Evolutionary conservation across 1,284 basidiomycete genomes (phyloP), one percentile per base, ranked within the genome.

Genomic region (Rhodotorula mucilaginosa): DNA sequence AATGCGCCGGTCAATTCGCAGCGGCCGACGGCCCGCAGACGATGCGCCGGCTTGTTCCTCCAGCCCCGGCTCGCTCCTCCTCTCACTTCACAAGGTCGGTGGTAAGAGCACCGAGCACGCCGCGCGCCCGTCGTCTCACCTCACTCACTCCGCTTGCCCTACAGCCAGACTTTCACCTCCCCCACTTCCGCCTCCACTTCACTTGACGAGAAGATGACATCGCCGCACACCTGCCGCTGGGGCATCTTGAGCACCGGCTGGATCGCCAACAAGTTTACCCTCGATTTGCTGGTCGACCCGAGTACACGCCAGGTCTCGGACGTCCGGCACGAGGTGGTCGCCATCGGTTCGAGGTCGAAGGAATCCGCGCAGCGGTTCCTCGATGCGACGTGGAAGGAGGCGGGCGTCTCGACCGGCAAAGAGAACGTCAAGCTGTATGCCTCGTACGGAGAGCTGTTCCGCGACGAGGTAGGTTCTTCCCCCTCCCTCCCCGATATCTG

Each of bases 281-380:
- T 73, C 34, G 84, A 85, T 72, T 76, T 84, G 15, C 71, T 81
- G 46, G 49, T 77, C 65, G 79, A 80, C 63, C 81, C 82, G 0
- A 58, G 78, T 2, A 77, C 78, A 0, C 79, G 83, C 6, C 72
- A 79, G 6, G 81, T 82, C 1, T 68, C 72, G 0, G 83, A 84
- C 72, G 80, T 85, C 46, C 69, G 78, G 56, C 84, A 85, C 73
- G 80, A 82, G 67, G 80, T 85, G 44, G 73, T 79, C 46, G 84
- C 85, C 68, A 82, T 83, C 26, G 84, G 82, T 0, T 83, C 83
- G 18, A 74, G 82, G 39, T 79, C 79, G 3, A 63, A 76, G 13
- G 67, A 76, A 8, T 81, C 81, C 47, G 84, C 84, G 0, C 31
- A 78, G 47, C 72, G 79, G 21, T 85, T 85, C 72, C 78, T 84